phyloP scores from a whole-genome alignment of 768 basidiomycete species.

The Cantharellus anzutake region DNA sequence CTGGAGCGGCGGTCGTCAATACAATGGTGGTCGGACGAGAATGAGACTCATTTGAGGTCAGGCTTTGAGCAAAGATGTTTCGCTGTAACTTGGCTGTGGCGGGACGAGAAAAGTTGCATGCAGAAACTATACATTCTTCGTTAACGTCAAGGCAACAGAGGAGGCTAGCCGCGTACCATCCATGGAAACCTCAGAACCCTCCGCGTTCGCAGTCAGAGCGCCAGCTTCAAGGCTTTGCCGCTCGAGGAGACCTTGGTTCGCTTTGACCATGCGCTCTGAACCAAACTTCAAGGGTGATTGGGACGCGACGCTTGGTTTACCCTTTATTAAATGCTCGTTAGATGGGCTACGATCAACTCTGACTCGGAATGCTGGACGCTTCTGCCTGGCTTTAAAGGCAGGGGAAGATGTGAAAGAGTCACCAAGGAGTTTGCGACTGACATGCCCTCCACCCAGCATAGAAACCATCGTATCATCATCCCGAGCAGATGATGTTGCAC shows the following conservation, averaged over 20 bases:
- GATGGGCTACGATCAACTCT: background rate
- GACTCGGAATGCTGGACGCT: slow-evolving; percentile 2
- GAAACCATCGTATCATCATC: slow-evolving; percentile 75
- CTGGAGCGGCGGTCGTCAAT: slow-evolving; percentile 49
- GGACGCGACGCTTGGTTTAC: slow-evolving; percentile 9
- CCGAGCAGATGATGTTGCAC: slow-evolving; percentile 28
- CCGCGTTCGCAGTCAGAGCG: no score
- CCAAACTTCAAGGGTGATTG: slow-evolving; percentile 37
- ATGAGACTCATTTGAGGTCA: slow-evolving; percentile 38
- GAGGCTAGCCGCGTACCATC: no score
- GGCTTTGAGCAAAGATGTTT: slow-evolving; percentile 29
- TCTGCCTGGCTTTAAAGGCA: slow-evolving; percentile 8
- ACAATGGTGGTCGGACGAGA: slow-evolving; percentile 13
- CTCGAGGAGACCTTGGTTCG: slow-evolving; percentile 40
- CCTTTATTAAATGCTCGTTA: background rate
- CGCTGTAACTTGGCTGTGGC: slow-evolving; percentile 39
- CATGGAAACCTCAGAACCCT: no score
- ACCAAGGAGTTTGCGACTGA: slow-evolving; percentile 22
- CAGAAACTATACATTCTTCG: no score
- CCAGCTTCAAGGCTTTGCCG: slow-evolving; percentile 51
- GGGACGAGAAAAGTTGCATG: slow-evolving; percentile 32
- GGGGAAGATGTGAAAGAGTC: slow-evolving; percentile 1
- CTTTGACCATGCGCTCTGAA: slow-evolving; percentile 45
- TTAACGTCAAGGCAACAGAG: no score
- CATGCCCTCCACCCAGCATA: slow-evolving; percentile 64